Conservation (phyloP, 805 yeast species). For the Saccharomycopsis vini region DNA sequence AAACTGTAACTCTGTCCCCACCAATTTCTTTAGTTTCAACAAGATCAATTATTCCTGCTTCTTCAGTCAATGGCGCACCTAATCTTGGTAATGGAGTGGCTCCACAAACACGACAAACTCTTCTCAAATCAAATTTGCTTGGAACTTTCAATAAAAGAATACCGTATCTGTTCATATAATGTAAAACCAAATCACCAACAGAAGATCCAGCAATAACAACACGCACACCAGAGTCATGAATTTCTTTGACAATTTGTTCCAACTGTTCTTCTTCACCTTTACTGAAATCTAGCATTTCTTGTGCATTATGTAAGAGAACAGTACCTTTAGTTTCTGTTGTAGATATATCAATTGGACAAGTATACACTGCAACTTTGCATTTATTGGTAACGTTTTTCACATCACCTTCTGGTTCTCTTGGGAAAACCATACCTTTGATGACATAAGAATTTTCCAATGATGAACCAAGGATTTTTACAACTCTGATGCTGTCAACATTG, state of each 20-base stretch:
- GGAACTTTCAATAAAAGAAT: conserved; percentile 84
- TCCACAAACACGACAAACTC: conserved; percentile 93
- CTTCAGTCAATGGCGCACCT: conserved; percentile 93
- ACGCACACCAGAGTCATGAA: conserved; percentile 73
- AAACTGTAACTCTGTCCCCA: conserved; percentile 92
- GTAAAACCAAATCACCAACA: conserved; percentile 87
- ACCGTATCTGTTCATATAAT: conserved; percentile 80
- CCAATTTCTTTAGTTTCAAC: conserved; percentile 93
- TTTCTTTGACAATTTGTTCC: conserved; percentile 75
- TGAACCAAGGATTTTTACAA: conserved; percentile 94
- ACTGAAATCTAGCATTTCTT: conserved; percentile 93
- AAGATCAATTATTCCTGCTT: conserved; percentile 78
- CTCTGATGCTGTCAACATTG: conserved; percentile 90
- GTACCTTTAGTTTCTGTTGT: conserved; percentile 99
- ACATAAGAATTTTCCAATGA: conserved; percentile 67
- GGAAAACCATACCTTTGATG: conserved; percentile 95
- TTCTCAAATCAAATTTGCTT: conserved; percentile 87
- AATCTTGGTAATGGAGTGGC: conserved; percentile 92
- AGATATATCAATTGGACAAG: conserved; percentile 90
- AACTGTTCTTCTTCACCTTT: conserved; percentile 94
- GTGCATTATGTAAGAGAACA: conserved; percentile 87
- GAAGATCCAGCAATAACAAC: conserved; percentile 94
- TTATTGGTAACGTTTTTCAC: conserved; percentile 51
- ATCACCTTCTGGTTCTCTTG: conserved; percentile 93
- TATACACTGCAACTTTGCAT: conserved; percentile 85